Base-by-base conservation (phyloP, 2,329 filamentous ascomycete genomes). In the Hypoxylon sp. region DNA sequence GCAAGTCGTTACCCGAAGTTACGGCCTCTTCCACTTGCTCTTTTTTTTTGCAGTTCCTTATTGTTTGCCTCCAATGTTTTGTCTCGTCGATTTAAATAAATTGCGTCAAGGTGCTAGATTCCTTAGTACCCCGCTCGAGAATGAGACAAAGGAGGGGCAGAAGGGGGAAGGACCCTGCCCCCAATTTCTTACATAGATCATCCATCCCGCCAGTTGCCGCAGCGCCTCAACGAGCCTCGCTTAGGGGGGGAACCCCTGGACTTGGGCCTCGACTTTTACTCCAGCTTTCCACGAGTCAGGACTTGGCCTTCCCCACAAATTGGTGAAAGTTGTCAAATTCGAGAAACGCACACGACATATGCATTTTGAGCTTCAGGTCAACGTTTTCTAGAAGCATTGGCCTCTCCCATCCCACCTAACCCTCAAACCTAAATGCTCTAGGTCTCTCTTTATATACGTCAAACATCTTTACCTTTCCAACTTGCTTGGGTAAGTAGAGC, bases 241-340 rank as follows among this genome's bases (percentile, higher is more conserved):
- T 69, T 69, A 69, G 62, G 27, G 47, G 51, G 37, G 19, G 44
- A 37, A 37, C 37, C 55, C 56, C 57, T 48, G 19, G 39, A 21
- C n/a, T 48, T 11, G 31, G 31, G 44, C 32, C 52, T 59, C 27
- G 47, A 60, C n/a, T 44, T 44, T 39, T 24, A 24, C 56, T 60
- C 60, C 50, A 67, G 52, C 51, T 65, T 59, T 53, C 24, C 37
- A 56, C 55, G 39, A 65, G 62, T 48, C 29, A 65, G 48, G 47
- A 27, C 63, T 61, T 63, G 57, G 57, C 53, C 17, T 70, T 73
- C 76, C 76, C 76, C 77, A 78, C 76, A 78, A 73, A 68, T 70
- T 78, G 73, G 72, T 76, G 77, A 75, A 78, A 79, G 75, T 73
- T 79, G 77, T 79, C 76, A 74, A 76, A 78, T 75, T 75, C 73